phyloP scores from a whole-genome alignment of 352 stramenopile genomes.

The Phytophthora uliginosa region DNA sequence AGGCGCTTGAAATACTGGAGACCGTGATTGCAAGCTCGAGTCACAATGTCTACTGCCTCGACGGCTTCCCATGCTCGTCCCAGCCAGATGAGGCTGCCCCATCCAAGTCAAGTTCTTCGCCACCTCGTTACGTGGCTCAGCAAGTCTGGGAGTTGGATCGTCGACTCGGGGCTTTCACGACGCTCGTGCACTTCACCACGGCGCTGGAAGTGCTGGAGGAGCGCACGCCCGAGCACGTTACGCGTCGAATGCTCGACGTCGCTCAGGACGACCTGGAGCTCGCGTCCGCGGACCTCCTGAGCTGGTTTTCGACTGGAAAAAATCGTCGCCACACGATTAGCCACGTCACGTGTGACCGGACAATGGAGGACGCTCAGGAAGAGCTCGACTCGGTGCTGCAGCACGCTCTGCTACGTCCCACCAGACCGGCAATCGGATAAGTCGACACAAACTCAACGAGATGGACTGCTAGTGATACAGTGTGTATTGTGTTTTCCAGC shows the following conservation, averaged over 20 bases:
- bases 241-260: constrained; percentile 48
- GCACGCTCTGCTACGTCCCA: constrained; percentile 17
- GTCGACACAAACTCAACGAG: neutral
- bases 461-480: constrained; percentile 34
- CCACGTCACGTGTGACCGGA: constrained; percentile 57
- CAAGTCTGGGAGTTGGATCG: constrained; percentile 56
- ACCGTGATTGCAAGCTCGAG: constrained; percentile 32
- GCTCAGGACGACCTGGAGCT: constrained; percentile 56
- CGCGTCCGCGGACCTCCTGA: constrained; percentile 37
- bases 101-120: constrained; percentile 13
- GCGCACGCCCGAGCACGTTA: constrained; percentile 33
- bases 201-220: constrained; percentile 58
- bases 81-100: constrained; percentile 10
- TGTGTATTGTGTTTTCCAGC: constrained; percentile 26
- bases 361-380: constrained; percentile 46
- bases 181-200: constrained; percentile 51
- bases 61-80: constrained; percentile 57
- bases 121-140: constrained; percentile 54
- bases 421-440: constrained; percentile 8
- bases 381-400: constrained; percentile 44
- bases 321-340: constrained; percentile 20
- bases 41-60: constrained; percentile 39
- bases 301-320: constrained; percentile 42
- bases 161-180: constrained; percentile 28
- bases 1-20: constrained; percentile 34